A percentile compares a stretch with the other conserved stretches of the same genome.
These are phyloP conservation scores for Ogataea parapolymorpha DNA, from an alignment of 805 yeast species.

Conservation along the genomic window DNA sequence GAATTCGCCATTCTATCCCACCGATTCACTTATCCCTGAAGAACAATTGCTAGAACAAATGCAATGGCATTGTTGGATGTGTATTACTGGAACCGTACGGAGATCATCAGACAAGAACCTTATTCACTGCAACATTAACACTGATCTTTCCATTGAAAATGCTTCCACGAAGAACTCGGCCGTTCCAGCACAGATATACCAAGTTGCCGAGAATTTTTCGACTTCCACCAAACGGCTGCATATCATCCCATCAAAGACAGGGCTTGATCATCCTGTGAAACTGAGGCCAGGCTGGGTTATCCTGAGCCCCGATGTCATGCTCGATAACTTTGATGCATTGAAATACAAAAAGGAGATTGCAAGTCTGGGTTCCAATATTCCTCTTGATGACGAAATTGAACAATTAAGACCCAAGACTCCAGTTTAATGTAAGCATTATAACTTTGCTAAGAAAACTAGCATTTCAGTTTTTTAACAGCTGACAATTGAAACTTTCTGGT, in stretches of 20 bases:
- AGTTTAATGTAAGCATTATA: constrained; percentile 7
- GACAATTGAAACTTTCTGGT: not conserved
- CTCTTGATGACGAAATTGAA: constrained; percentile 72
- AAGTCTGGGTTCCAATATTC: constrained; percentile 52
- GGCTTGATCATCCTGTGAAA: constrained; percentile 58
- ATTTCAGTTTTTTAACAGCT: too few species aligned
- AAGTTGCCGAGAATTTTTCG: constrained; percentile 84
- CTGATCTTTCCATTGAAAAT: constrained; percentile 76
- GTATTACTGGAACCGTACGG: constrained; percentile 90
- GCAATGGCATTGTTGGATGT: constrained; percentile 98
- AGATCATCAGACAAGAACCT: constrained; percentile 79
- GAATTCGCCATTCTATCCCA: constrained; percentile 64
- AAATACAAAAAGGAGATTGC: constrained; percentile 43
- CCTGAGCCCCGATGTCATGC: constrained; percentile 75
- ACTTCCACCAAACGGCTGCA: constrained; percentile 80
- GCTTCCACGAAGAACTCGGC: constrained; percentile 38
- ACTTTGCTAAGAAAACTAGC: not conserved
- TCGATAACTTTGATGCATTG: constrained; percentile 61
- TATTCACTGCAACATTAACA: constrained; percentile 89
- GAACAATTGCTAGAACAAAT: constrained; percentile 59
- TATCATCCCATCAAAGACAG: constrained; percentile 73
- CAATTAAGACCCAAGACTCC: constrained; percentile 84
- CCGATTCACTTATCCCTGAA: constrained; percentile 41
- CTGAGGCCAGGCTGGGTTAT: constrained; percentile 89
- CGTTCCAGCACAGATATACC: constrained; percentile 74